Percentiles rank a stretch among this genome's conserved stretches.
These are phyloP conservation scores for Globisporangium polare DNA, from an alignment of 352 stramenopile genomes.

Conservation along the genomic window DNA sequence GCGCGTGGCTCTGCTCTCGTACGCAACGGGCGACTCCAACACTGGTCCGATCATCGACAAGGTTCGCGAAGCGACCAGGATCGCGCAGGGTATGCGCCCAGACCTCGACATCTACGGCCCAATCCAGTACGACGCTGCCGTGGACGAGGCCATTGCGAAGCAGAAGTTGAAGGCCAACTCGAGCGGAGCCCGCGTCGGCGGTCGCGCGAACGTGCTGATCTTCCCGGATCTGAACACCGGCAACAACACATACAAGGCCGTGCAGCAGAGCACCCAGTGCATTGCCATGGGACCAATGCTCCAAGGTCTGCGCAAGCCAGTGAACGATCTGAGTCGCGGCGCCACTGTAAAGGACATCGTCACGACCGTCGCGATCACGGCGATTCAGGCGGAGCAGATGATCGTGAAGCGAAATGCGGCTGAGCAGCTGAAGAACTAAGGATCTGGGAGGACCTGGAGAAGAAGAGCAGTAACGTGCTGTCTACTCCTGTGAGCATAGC, in stretches of 20 bases:
- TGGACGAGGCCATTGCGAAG: constrained; percentile 73
- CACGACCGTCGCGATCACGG: constrained; percentile 86
- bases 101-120: constrained; percentile 83
- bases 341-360: constrained; percentile 89
- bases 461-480: not conserved
- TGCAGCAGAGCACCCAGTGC: constrained; percentile 74
- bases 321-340: constrained; percentile 88
- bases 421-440: constrained; percentile 5
- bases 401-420: constrained; percentile 23
- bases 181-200: constrained; percentile 56
- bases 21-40: constrained; percentile 80
- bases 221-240: constrained; percentile 88
- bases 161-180: constrained; percentile 74
- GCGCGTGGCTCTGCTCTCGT: constrained; percentile 80
- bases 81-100: constrained; percentile 60
- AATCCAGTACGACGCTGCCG: constrained; percentile 85
- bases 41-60: constrained; percentile 82
- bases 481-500: not conserved
- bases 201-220: constrained; percentile 81
- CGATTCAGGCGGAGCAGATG: constrained; percentile 79
- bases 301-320: constrained; percentile 82
- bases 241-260: constrained; percentile 90
- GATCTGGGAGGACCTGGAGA: too few species aligned
- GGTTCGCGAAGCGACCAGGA: constrained; percentile 69
- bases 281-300: constrained; percentile 87